Conservation (phyloP, 331 rosid genomes). For the Quercus phellos region DNA sequence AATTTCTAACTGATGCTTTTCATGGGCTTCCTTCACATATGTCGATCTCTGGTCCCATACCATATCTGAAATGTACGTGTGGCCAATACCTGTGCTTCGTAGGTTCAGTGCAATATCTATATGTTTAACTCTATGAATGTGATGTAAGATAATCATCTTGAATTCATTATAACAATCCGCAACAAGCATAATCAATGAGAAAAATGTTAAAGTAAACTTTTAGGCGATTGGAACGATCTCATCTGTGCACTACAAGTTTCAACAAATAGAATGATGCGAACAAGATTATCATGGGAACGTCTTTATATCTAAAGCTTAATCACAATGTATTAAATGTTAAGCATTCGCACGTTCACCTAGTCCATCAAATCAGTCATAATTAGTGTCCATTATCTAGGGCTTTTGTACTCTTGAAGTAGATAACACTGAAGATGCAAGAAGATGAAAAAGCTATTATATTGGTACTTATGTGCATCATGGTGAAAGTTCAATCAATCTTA, state of each 20-base stretch:
- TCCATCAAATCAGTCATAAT: slow-evolving; percentile 27
- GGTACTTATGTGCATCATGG: slow-evolving; percentile 2
- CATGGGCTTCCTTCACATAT: slow-evolving; percentile 23
- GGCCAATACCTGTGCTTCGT: slow-evolving; percentile 23
- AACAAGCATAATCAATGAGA: slow-evolving; percentile 5
- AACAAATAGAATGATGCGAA: slow-evolving; percentile 24
- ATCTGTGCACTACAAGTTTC: not conserved
- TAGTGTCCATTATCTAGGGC: slow-evolving; percentile 13
- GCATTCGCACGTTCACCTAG: slow-evolving; percentile 33
- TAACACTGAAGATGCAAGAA: slow-evolving; percentile 6
- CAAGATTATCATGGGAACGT: not conserved
- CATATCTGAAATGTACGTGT: slow-evolving; percentile 41
- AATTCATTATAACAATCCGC: slow-evolving; percentile 20
- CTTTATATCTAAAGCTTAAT: slow-evolving; percentile 4
- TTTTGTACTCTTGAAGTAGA: not conserved
- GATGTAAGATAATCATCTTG: slow-evolving; percentile 12
- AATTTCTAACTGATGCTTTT: slow-evolving; percentile 28
- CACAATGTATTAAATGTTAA: slow-evolving; percentile 21
- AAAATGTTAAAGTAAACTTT: not conserved
- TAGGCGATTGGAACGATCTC: not conserved
- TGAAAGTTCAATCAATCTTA: not conserved
- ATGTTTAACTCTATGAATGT: not conserved
- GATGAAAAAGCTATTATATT: not conserved
- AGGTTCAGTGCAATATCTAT: slow-evolving; percentile 8
- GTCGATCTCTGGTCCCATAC: slow-evolving; percentile 13